phyloP scores from a whole-genome alignment of 1,139 yeast genomes.

The Spathaspora jeffriesii region DNA sequence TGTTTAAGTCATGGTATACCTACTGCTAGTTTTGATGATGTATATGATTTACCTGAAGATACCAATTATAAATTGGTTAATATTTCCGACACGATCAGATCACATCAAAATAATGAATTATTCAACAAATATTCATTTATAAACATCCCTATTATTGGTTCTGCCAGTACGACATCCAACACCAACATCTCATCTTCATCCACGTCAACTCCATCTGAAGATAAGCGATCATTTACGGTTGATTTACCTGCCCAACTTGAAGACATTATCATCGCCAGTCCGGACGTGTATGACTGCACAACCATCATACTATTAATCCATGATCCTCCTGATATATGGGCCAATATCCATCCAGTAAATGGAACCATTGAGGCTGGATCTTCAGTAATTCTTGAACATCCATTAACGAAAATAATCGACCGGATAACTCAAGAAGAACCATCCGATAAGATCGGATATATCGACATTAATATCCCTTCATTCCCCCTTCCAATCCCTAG shows the following conservation, averaged over 20 bases:
- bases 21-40: constrained; percentile 37
- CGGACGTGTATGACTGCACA: constrained; percentile 63
- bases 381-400: constrained; percentile 59
- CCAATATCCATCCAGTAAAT: constrained; percentile 74
- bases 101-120: constrained; percentile 63
- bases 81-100: constrained; percentile 71
- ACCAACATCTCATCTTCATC: constrained; percentile 6
- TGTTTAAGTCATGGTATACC: constrained; percentile 74
- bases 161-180: not conserved
- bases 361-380: constrained; percentile 77
- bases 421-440: constrained; percentile 25
- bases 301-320: constrained; percentile 74
- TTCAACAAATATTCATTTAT: constrained; percentile 60
- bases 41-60: constrained; percentile 31
- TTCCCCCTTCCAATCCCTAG: constrained; percentile 33
- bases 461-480: constrained; percentile 80
- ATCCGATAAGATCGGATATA: constrained; percentile 64
- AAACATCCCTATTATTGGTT: constrained; percentile 60
- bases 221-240: constrained; percentile 34
- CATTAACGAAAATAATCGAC: constrained; percentile 37
- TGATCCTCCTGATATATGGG: constrained; percentile 96
- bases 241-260: constrained; percentile 53
- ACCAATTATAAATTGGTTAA: constrained; percentile 40
- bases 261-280: constrained; percentile 77
- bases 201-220: constrained; percentile 13